phyloP scores from a whole-genome alignment of 129 eudicot genomes.

The Dittrichia graveolens region DNA sequence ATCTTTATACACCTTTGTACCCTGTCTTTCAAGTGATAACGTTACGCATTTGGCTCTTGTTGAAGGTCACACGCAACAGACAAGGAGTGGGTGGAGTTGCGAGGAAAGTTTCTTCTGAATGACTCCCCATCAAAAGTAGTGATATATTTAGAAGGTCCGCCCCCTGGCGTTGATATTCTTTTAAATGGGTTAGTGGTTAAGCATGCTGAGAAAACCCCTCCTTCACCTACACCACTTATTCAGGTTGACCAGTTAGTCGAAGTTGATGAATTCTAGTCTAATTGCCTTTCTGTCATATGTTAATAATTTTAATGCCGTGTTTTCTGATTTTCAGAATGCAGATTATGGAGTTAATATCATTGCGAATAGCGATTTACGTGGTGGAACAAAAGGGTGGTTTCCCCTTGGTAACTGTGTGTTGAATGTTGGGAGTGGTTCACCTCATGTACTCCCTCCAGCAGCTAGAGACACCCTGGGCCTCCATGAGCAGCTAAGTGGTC shows the following conservation, averaged over 20 bases:
- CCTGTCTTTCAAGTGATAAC: not conserved
- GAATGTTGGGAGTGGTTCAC: constrained; percentile 55
- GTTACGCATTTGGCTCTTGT: not conserved
- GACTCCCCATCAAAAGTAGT: constrained; percentile 58
- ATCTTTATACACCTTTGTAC: not conserved
- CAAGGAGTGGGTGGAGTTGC: constrained; percentile 76
- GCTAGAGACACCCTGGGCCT: constrained; percentile 57
- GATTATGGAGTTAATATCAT: constrained; percentile 69
- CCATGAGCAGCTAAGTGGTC: constrained; percentile 48
- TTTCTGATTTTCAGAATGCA: constrained; percentile 43
- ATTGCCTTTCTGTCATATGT: not conserved
- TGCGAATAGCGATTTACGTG: constrained; percentile 61
- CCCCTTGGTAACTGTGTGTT: constrained; percentile 77
- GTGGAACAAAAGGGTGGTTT: constrained; percentile 77
- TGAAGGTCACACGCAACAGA: constrained; percentile 70
- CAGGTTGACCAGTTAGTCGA: constrained; percentile 45
- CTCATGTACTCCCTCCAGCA: constrained; percentile 65
- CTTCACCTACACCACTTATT: constrained; percentile 60
- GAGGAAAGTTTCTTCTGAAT: constrained; percentile 79
- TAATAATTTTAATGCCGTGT: not conserved
- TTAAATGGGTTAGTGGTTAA: constrained; percentile 59
- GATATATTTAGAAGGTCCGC: constrained; percentile 87
- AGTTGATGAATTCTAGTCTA: not conserved
- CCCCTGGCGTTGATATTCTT: constrained; percentile 83
- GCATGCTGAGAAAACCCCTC: constrained; percentile 61